Evolutionary conservation across 1,284 basidiomycete species (phyloP).

Genomic region (Trametes sp.): DNA sequence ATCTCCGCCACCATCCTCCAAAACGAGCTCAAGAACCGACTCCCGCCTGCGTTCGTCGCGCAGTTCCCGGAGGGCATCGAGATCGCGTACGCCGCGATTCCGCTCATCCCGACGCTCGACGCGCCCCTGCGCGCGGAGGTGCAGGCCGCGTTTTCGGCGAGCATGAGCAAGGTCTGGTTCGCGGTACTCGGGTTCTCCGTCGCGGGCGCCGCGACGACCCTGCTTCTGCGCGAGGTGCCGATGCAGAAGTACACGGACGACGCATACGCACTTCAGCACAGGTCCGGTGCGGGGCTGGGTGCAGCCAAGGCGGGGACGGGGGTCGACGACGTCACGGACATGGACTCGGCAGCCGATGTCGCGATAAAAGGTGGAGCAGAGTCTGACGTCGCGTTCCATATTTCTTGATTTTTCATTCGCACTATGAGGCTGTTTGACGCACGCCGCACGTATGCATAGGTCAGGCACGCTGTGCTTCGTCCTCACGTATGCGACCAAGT

Average conservation of each 20-base stretch:
- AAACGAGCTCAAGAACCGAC: constrained; percentile 21
- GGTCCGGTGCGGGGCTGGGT: too few relatives aligned
- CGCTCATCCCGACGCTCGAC: constrained; percentile 34
- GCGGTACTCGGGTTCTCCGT: constrained; percentile 37
- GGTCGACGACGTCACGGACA: too few relatives aligned
- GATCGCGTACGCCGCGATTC: constrained; percentile 43
- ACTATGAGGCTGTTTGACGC: too few relatives aligned
- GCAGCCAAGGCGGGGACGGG: too few relatives aligned
- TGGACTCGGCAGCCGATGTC: too few relatives aligned
- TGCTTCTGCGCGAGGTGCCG: constrained; percentile 19
- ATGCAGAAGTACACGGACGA: constrained; percentile 21
- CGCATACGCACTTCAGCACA: constrained; percentile 7
- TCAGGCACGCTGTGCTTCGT: too few relatives aligned
- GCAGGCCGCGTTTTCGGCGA: constrained; percentile 39
- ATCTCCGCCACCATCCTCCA: constrained; percentile 29
- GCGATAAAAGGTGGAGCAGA: too few relatives aligned
- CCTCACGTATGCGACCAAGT: too few relatives aligned
- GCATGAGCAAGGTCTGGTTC: constrained; percentile 39
- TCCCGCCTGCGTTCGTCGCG: constrained; percentile 20
- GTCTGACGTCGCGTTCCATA: too few relatives aligned
- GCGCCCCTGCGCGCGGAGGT: constrained; percentile 35
- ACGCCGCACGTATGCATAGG: too few relatives aligned
- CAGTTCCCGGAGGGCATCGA: constrained; percentile 33
- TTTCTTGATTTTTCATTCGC: too few relatives aligned
- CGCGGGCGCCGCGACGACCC: constrained; percentile 26